phyloP scores from a whole-genome alignment of 768 basidiomycete species.

The Termitomyces sp. region DNA sequence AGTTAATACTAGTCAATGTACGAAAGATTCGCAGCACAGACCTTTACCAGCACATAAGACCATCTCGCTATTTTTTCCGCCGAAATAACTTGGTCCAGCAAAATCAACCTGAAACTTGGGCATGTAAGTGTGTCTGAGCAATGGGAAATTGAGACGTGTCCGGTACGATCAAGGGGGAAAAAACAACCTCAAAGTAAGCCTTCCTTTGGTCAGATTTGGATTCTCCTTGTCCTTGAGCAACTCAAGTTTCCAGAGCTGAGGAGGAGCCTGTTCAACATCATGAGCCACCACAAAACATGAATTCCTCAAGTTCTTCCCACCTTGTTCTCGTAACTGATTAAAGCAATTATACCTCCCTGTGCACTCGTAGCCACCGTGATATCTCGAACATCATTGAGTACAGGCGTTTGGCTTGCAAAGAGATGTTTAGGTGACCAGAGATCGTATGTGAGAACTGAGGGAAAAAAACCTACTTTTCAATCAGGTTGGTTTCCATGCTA shows the following conservation, averaged over 20 bases:
- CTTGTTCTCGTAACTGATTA: conserved; percentile 74
- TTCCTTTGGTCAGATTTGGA: conserved; percentile 21
- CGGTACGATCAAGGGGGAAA: conserved; percentile 4
- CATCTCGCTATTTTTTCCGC: conserved; percentile 73
- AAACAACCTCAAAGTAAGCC: conserved; percentile 35
- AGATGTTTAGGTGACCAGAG: conserved; percentile 2
- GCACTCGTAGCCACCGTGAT: conserved; percentile 54
- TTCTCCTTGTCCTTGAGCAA: conserved; percentile 46
- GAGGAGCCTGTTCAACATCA: conserved; percentile 48
- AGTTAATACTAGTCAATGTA: not conserved
- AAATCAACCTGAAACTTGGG: conserved; percentile 66
- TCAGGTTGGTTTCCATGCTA: conserved; percentile 56
- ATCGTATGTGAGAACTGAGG: not conserved
- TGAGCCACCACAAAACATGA: not conserved
- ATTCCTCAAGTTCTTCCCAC: conserved; percentile 23
- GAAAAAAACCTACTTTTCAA: conserved; percentile 52
- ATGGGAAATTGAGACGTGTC: conserved; percentile 4
- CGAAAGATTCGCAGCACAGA: conserved; percentile 14
- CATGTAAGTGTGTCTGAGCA: conserved; percentile 62
- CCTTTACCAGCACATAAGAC: conserved; percentile 78
- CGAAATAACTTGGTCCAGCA: conserved; percentile 79
- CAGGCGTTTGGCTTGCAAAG: conserved; percentile 55
- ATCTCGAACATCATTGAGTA: conserved; percentile 68
- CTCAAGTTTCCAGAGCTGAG: conserved; percentile 61
- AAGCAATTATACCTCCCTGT: conserved; percentile 46